Base-by-base conservation (phyloP, 1,284 basidiomycete species). In the Microbotryum silenes-acaulis region DNA sequence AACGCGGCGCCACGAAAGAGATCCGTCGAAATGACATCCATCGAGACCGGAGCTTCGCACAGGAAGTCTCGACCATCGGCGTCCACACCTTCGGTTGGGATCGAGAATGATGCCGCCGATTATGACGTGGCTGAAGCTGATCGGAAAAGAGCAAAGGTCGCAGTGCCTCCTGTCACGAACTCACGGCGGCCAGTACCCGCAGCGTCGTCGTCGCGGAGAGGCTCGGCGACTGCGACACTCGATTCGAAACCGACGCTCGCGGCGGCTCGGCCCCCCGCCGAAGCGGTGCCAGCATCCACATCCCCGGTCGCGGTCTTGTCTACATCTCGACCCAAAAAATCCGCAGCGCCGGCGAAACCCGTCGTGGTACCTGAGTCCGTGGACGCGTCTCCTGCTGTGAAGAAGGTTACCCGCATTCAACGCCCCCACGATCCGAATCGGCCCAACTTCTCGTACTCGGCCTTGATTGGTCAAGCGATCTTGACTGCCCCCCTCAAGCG, bases 401-500 rank as follows among this genome's bases (percentile, higher is more conserved):
- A 50, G 29, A 27, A 27, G 23, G 47, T 25, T 3, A 52, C 42
- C 6, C 47, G 57, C 50, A 31, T 20, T 8, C 57, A 58, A 23
- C 31, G 57, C 9, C 57, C 59, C 14, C 59, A 60, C 29, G 59
- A 60, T 29, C 59, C 59, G 3, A 60, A 60, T 44, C 23, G 60
- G 1, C 60, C 60, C 8, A 56, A 53, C 29, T 81, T 84, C 23
- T 91, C 91, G 2, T 97, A 97, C 71, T 92, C 93, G 5, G 93
- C 91, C 10, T 83, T 97, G 58, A 92, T 97, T 65, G 93, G 93
- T 6, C 91, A 92, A 71, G 93, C 93, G 5, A 86, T 97, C 64
- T 79, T 93, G 58, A 86, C 88, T 14, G 91, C 89, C 1, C 82
- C 84, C 0, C 83, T 87, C 48, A 88, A 91, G 70, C 85, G 88